Evolutionary conservation across 2,329 filamentous ascomycete species (phyloP), one percentile per base, ranked within the genome.

Genomic region (Neodidymelliopsis sp.): DNA sequence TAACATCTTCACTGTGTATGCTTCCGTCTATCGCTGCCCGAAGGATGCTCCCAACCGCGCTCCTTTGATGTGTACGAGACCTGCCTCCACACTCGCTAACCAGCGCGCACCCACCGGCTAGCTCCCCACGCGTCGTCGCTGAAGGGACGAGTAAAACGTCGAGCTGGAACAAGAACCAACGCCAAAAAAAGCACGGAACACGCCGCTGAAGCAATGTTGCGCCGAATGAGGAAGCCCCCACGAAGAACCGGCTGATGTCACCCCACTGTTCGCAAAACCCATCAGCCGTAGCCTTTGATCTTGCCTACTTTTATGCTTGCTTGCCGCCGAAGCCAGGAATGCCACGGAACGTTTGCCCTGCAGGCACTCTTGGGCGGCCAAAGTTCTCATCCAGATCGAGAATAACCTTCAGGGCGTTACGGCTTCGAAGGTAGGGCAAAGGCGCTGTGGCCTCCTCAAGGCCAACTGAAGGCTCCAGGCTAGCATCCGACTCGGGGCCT

Each of bases 331-430:
- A 71, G 35, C 69, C 71, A 42, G 69, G 68, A 22, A 74, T 70
- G 20, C 71, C 71, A 22, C 58, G 59, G 51, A 64, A 74, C 43
- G 57, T 62, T 44, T 64, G 54, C 35, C 69, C 71, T 10, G 73
- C 65, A 24, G 80, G 80, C 41, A 89, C 68, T 74, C 83, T 85
- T 52, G 89, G 77, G 60, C 86, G 84, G 54, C 93, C 93, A 79
- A 97, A 97, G 71, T 95, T 89, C 76, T 94, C 87, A 70, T 97
- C 93, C 53, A 97, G 79, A 73, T 97, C 93, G 37, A 97, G 84
- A 63, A 97, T 93, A 64, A 97, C 90, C 82, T 97, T 97, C 62
- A 97, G 81, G 9, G 93, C 93, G 71, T 97, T 97, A 53, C 91
- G 82, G 75, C 90, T 95, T 63, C 86, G 78, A 58, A 89, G 73